Conservation (phyloP, 78 protist genomes). For the Dictyostelium discoideum region DNA sequence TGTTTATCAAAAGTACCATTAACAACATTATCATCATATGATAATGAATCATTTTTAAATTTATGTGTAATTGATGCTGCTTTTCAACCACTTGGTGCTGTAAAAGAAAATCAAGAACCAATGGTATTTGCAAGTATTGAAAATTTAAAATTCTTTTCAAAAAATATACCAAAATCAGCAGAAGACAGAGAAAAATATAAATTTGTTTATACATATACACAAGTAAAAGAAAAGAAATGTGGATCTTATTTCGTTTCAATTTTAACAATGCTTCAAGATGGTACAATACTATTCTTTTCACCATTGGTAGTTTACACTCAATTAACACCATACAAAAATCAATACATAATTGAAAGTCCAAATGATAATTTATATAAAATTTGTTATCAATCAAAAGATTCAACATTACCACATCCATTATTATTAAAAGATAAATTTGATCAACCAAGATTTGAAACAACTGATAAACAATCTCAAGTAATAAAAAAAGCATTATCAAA, state of each 20-base stretch:
- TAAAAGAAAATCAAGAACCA: not conserved
- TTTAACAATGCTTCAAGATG: not conserved
- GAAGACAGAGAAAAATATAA: not conserved
- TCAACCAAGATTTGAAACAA: not conserved
- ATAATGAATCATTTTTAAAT: constrained; percentile 8
- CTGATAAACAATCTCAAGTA: not conserved
- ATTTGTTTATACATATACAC: not conserved
- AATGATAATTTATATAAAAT: not conserved
- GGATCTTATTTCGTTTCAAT: not conserved
- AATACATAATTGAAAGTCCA: constrained; percentile 8
- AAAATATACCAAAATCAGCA: not conserved
- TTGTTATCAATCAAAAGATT: constrained; percentile 31
- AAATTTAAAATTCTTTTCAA: not conserved
- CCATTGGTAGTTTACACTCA: not conserved
- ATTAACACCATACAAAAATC: not conserved
- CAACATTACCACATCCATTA: not conserved
- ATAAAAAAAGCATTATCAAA: not conserved
- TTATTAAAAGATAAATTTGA: not conserved
- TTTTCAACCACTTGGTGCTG: not conserved
- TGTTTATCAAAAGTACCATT: not conserved
- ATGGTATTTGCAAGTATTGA: not conserved
- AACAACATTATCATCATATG: not conserved
- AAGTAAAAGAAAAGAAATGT: not conserved
- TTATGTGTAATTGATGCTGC: not conserved
- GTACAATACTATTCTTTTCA: not conserved